A percentile compares a stretch with the other conserved stretches of the same genome.
phyloP scores from a whole-genome alignment of 1,139 yeast species.

The Hemisphaericaspora xylofermentans region DNA sequence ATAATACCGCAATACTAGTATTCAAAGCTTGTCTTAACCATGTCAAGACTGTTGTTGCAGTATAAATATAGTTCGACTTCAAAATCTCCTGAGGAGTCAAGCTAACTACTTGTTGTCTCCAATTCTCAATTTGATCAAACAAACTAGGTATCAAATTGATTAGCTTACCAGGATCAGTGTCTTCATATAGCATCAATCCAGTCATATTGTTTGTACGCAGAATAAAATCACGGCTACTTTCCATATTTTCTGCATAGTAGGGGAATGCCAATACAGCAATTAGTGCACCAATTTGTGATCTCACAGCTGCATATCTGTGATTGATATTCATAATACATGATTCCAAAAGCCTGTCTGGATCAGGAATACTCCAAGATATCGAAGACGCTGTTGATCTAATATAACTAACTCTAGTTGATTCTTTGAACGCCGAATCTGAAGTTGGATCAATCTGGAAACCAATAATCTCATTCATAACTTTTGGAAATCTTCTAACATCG shows the following conservation, averaged over 20 bases:
- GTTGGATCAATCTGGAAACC: slow-evolving; percentile 49
- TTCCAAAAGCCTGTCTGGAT: slow-evolving; percentile 47
- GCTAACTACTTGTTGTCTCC: slow-evolving; percentile 37
- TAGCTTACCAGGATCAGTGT: slow-evolving; percentile 25
- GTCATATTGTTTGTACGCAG: slow-evolving; percentile 27
- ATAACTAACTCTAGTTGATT: slow-evolving; percentile 62
- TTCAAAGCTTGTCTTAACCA: slow-evolving; percentile 44
- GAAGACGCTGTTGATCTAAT: slow-evolving; percentile 55
- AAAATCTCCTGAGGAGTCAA: slow-evolving; percentile 47
- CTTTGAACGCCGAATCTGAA: slow-evolving; percentile 66
- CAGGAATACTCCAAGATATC: slow-evolving; percentile 58
- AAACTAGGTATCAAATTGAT: slow-evolving; percentile 26
- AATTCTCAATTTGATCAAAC: slow-evolving; percentile 45
- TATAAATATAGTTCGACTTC: slow-evolving; percentile 46
- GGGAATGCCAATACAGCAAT: slow-evolving; percentile 57
- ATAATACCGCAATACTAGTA: slow-evolving; percentile 40
- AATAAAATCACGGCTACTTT: slow-evolving; percentile 45
- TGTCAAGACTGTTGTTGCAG: slow-evolving; percentile 45
- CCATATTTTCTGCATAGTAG: slow-evolving; percentile 50
- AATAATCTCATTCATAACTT: slow-evolving; percentile 47
- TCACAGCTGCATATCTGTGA: slow-evolving; percentile 75
- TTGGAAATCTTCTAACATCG: slow-evolving; percentile 67
- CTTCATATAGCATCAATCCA: slow-evolving; percentile 28
- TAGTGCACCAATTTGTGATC: slow-evolving; percentile 69
- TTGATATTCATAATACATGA: slow-evolving; percentile 48